Base-by-base conservation (phyloP, 177 flowering plant genomes). In the Tripterygium wilfordii region DNA sequence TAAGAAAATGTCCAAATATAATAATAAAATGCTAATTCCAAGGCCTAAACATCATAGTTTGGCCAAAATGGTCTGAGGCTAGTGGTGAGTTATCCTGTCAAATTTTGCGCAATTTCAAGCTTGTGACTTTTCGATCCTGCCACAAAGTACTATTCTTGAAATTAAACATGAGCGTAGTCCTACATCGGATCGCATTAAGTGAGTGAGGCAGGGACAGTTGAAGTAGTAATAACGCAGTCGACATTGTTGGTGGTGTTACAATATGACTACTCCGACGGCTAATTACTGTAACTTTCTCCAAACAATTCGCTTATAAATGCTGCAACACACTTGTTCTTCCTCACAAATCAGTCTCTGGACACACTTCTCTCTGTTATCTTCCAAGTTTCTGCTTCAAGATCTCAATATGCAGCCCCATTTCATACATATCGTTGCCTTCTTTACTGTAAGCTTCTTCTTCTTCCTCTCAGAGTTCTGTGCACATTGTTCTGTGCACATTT, bases 341-440 rank as follows among this genome's bases (percentile, higher is more conserved):
- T 15, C 21, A 4, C 54, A 50, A 5, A 10, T 23, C 10, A 37
- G 6, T 52, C 4, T 28, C 23, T 26, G 18, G 30, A 31, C 36
- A 2, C 3, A 13, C 21, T 28, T 16, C n/a, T 15, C 35, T 17
- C 23, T 48, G 9, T 39, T 14, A 10, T 24, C 14, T 9, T 24
- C 9, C 19, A 22, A 17, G 17, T 40, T 26, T 42, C 44, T 20
- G 24, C 10, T 21, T 21, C 56, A 54, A 45, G 22, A 2, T 21
- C 30, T 12, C 14, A 28, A 32, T n/a, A 75, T 75, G 77, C 60
- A 61, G 55, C 28, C 57, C 3, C 60, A n/a, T 45, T 49, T 61
- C 36, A 48, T 54, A 3, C 42, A 42, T 18, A 48, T 66, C 49
- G 33, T 66, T 24, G 64, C 50, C 35, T 48, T 64, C 20, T 51